Base-by-base conservation (phyloP, 345 rosid genomes). In the Sonneratia alba region DNA sequence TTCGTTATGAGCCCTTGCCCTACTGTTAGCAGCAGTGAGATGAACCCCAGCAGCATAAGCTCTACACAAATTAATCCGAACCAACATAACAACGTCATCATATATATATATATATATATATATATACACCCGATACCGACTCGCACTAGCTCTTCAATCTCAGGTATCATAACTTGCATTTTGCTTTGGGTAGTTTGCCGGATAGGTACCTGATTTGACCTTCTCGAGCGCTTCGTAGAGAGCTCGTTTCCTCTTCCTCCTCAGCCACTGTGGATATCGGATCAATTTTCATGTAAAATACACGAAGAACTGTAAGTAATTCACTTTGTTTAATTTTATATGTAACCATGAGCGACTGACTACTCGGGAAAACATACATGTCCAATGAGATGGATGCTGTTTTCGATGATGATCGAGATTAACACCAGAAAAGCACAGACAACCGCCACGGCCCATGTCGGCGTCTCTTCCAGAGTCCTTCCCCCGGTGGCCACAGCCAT, bases 11-110 rank as follows among this genome's bases (percentile, higher is more conserved):
- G 51, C 1, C 76, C 66, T 79, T 85, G 86, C 55, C 83, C 86
- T 36, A 91, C 87, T 64, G 98, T 89, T 48, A 93, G 77, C 0
- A 93, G 82, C 75, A 93, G 74, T 22, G 98, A 93, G 77, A 91
- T 81, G 78, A 93, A 93, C 47, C 98, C 98, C 83, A 93, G 61
- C 43, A 93, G 72, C 94, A 93, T 89, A 65, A 93, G 91, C 87
- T 93, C 98, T 93, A 74, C 75, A 73, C 18, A 22, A 3, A 62
- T 59, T 2, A 2, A 24, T 22, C 34, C 64, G 43, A 22, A 59
- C 38, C 1, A 13, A 47, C 15, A 47, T 47, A 7, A 61, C 0
- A 8, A 13, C 2, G 51, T 47, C 45, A 13, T 47, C 51, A 47
- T 40, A 40, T 4, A 40, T 4, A 4, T 4, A 40, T 40, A 40